phyloP scores from a whole-genome alignment of 768 basidiomycete genomes.

The Tylopilus rubrobrunneus region DNA sequence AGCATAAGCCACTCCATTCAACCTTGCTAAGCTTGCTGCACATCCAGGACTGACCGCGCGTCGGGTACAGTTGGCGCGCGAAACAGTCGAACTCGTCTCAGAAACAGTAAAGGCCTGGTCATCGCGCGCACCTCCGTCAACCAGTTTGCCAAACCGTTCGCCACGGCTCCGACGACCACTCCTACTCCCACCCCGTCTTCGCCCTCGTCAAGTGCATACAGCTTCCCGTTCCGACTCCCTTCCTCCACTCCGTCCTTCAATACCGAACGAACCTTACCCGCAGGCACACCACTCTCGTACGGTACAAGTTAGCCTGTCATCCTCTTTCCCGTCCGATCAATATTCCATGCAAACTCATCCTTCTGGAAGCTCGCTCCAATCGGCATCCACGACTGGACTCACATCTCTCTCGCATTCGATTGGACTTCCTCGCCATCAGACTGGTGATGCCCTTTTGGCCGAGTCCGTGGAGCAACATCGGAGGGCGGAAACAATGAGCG shows the following conservation, averaged over 20 bases:
- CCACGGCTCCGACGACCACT: constrained; percentile 11
- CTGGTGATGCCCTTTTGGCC: constrained; percentile 15
- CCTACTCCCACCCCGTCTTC: constrained; percentile 5
- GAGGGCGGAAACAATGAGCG: constrained; percentile 19
- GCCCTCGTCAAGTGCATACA: constrained; percentile 2
- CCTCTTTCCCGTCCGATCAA: constrained; percentile 21
- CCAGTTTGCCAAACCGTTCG: neutral
- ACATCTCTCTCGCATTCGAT: constrained; percentile 17
- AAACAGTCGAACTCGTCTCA: constrained; percentile 31
- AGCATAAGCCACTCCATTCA: neutral
- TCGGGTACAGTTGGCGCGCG: constrained; percentile 37
- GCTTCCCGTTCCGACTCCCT: neutral
- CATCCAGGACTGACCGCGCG: constrained; percentile 36
- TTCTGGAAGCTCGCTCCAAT: constrained; percentile 17
- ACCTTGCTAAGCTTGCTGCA: neutral
- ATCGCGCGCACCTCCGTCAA: constrained; percentile 15
- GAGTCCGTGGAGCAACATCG: constrained; percentile 18
- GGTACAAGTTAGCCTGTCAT: constrained; percentile 13
- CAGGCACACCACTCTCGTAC: constrained; percentile 11
- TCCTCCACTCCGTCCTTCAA: constrained; percentile 8
- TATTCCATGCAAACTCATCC: constrained; percentile 17
- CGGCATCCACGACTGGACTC: constrained; percentile 14
- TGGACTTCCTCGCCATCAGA: constrained; percentile 6
- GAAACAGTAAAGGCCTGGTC: constrained; percentile 36
- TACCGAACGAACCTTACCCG: constrained; percentile 13